Conservation (phyloP, 345 rosid species). For the Corchorus olitorius region DNA sequence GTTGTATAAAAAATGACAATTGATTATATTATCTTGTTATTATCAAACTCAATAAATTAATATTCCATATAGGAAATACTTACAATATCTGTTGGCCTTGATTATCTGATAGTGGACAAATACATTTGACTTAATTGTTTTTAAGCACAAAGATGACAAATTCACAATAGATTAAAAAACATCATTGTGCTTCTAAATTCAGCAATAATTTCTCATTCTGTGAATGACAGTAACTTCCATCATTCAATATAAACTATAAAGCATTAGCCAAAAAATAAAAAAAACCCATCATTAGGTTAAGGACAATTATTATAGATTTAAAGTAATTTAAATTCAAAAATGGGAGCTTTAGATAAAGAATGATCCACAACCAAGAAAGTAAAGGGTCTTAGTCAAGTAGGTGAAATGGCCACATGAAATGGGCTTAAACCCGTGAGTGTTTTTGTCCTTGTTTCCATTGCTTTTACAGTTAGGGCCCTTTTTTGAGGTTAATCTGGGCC, state of each 20-base stretch:
- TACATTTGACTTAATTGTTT: too few relatives aligned
- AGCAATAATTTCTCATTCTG: not conserved
- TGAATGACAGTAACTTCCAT: not conserved
- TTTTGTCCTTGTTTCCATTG: not conserved
- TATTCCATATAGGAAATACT: not conserved
- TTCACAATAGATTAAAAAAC: not conserved
- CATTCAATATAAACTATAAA: not conserved
- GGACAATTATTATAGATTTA: not conserved
- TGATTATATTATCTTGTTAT: not conserved
- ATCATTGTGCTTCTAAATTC: not conserved
- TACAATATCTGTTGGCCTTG: not conserved
- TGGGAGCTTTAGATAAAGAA: not conserved
- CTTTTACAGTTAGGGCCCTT: not conserved
- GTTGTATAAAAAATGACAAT: too few relatives aligned
- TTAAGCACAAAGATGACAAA: not conserved
- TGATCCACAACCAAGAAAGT: slow-evolving; percentile 15
- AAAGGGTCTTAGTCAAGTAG: slow-evolving; percentile 14
- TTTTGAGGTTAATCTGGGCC: not conserved
- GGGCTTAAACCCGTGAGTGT: not conserved
- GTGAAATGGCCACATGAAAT: not conserved
- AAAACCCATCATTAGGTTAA: not conserved
- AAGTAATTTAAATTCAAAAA: not conserved
- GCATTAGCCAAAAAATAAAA: not conserved
- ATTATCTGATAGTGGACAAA: not conserved
- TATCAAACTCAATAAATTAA: not conserved